Evolutionary conservation across 768 basidiomycete genomes (phyloP).

Genomic region (Rhizopogon vulgaris): DNA sequence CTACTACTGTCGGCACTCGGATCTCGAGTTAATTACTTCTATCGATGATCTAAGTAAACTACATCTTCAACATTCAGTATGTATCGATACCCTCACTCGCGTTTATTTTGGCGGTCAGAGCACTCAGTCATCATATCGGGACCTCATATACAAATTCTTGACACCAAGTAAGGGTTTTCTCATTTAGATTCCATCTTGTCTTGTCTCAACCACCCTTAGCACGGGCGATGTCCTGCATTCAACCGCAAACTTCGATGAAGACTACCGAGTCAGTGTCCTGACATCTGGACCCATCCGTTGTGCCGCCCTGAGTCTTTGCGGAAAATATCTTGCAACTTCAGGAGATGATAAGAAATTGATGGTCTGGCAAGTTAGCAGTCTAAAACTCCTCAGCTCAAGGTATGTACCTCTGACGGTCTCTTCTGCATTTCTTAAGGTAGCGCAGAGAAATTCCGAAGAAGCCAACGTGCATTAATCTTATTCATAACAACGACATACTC

Average conservation of each 20-base stretch:
- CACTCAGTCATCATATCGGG: constrained; percentile 47
- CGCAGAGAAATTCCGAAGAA: constrained; percentile 78
- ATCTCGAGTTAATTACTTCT: not conserved
- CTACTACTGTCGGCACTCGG: not conserved
- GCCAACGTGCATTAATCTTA: constrained; percentile 64
- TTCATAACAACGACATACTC: constrained; percentile 58
- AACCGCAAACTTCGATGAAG: constrained; percentile 27
- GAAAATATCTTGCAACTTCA: constrained; percentile 49
- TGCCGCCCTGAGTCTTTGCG: constrained; percentile 41
- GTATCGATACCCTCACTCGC: constrained; percentile 44
- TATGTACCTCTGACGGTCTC: constrained; percentile 21
- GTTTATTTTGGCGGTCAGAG: constrained; percentile 33
- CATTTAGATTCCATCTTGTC: not conserved
- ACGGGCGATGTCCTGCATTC: constrained; percentile 47
- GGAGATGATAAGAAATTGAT: constrained; percentile 81
- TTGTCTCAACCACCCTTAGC: constrained; percentile 31
- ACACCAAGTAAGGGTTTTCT: constrained; percentile 39
- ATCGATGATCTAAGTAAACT: not conserved
- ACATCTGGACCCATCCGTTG: constrained; percentile 57
- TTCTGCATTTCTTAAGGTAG: not conserved
- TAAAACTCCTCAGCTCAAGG: constrained; percentile 60
- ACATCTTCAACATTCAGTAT: constrained; percentile 14
- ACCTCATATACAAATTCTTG: constrained; percentile 55
- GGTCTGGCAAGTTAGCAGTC: constrained; percentile 59
- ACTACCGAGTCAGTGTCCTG: constrained; percentile 26